Base-by-base conservation (phyloP, 371 early-diverging fungal genomes). In the Sporodiniella umbellata region DNA sequence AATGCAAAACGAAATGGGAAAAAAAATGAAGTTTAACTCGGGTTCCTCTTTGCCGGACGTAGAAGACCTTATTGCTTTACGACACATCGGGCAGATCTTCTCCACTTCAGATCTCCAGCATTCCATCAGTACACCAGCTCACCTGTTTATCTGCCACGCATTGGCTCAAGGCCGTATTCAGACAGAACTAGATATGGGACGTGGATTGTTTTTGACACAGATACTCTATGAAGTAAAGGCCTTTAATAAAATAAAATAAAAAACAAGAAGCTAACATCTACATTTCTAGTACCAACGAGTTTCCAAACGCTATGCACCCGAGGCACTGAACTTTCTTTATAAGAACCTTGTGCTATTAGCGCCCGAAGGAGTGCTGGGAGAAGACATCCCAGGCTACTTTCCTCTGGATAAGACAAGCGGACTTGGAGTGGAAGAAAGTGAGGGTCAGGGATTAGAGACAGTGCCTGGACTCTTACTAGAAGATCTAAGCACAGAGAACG, bases 31-130 rank as follows among this genome's bases (percentile, higher is more conserved):
- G 51, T 66, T 53, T 48, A 56, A 28, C 12, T 51, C 15, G 1
- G 47, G 45, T 28, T 78, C 59, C 33, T 65, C 55, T 24, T 83
- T 66, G 70, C 80, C 73, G 35, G 68, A 72, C 35, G 66, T 72
- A 19, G 80, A 78, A 35, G 85, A 88, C 45, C 48, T 89, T 40
- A 68, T 81, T 19, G 51, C 79, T 19, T 62, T 93, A 33, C 78
- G 83, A 17, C 48, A 83, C 12, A 70, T 92, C 33, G 83, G 83
- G 2, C 79, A 84, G 35, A 70, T 88, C 8, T 95, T 92, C 62
- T 89, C 94, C 3, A 83, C 92, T 8, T 93, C 96, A 4, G 98
- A 97, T 81, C 80, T 85, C 46, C 78, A 76, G 43, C 95, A 97
- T 66, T 77, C 88, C 4, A 84, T 96, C 14, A 78, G 87, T n/a